Conservation (phyloP, 495 filamentous ascomycete species). For the Aspergillus funiculosus region DNA sequence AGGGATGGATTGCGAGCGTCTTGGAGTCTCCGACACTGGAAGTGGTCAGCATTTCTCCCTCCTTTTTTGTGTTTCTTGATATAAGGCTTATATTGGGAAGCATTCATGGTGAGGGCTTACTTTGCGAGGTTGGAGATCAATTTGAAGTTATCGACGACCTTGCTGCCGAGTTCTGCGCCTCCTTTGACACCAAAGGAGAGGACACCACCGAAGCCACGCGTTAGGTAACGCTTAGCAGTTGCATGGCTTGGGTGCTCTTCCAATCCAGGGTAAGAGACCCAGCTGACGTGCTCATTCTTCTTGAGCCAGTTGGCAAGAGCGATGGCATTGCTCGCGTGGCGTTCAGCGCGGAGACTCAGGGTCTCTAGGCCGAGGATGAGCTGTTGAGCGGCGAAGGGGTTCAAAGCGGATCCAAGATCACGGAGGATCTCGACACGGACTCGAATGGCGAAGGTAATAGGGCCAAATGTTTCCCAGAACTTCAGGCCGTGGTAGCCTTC, state of each 20-base stretch:
- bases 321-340: slow-evolving; percentile 82
- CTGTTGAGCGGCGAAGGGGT: slow-evolving; percentile 95
- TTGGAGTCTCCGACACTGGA: slow-evolving; percentile 62
- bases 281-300: slow-evolving; percentile 74
- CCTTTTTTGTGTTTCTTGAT: not conserved
- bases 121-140: slow-evolving; percentile 90
- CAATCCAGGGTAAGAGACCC: slow-evolving; percentile 93
- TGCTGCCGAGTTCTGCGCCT: slow-evolving; percentile 69
- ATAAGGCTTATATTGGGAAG: no score
- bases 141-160: slow-evolving; percentile 92
- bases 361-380: slow-evolving; percentile 89
- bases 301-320: slow-evolving; percentile 80
- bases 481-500: slow-evolving; percentile 94
- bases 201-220: slow-evolving; percentile 84
- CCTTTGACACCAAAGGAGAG: slow-evolving; percentile 92
- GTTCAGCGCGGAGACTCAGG: slow-evolving; percentile 74
- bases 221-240: slow-evolving; percentile 83
- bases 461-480: slow-evolving; percentile 94
- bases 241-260: slow-evolving; percentile 75
- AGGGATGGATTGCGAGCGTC: slow-evolving; percentile 94
- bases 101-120: slow-evolving; percentile 39
- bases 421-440: slow-evolving; percentile 82
- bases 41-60: slow-evolving; percentile 3
- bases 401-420: slow-evolving; percentile 77
- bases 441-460: slow-evolving; percentile 75